These are phyloP conservation scores for Dactylellina parvicollis DNA, from an alignment of 2,329 filamentous ascomycete genomes.

Conservation along the genomic window DNA sequence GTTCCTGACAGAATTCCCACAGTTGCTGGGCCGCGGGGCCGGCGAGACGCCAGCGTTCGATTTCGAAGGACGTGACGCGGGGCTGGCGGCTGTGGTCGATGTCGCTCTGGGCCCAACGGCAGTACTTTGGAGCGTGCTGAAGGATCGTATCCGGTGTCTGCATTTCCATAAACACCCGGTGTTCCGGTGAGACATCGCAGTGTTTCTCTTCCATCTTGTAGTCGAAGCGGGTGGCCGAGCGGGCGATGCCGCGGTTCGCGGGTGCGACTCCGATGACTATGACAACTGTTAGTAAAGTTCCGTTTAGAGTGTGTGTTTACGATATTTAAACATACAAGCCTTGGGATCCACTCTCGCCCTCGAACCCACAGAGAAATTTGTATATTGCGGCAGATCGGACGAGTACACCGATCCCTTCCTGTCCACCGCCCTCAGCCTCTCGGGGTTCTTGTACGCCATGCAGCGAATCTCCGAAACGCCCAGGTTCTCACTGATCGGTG, in stretches of 20 bases:
- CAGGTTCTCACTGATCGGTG: slow-evolving; percentile 30
- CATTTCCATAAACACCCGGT: slow-evolving; percentile 29
- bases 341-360: slow-evolving; percentile 38
- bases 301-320: too few species aligned
- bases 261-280: slow-evolving; percentile 43
- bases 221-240: slow-evolving; percentile 36
- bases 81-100: slow-evolving; percentile 25
- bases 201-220: slow-evolving; percentile 44
- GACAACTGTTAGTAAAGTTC: too few species aligned
- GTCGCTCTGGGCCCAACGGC: slow-evolving; percentile 38
- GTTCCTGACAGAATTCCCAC: slow-evolving; percentile 23
- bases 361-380: slow-evolving; percentile 43
- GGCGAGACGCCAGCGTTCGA: slow-evolving; percentile 38
- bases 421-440: slow-evolving; percentile 1
- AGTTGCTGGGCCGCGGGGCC: slow-evolving; percentile 32
- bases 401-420: slow-evolving; percentile 9
- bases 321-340: slow-evolving; percentile 39
- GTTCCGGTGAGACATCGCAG: slow-evolving; percentile 16
- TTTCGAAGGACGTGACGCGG: slow-evolving; percentile 26
- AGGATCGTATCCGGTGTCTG: slow-evolving; percentile 25
- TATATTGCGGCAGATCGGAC: slow-evolving; percentile 32
- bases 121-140: slow-evolving; percentile 33
- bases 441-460: slow-evolving; percentile 36
- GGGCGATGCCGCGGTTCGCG: slow-evolving; percentile 24
- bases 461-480: slow-evolving; percentile 41